These are phyloP conservation scores for Fusarium sp. DNA, from an alignment of 2,329 filamentous ascomycete species.

Conservation along the genomic window DNA sequence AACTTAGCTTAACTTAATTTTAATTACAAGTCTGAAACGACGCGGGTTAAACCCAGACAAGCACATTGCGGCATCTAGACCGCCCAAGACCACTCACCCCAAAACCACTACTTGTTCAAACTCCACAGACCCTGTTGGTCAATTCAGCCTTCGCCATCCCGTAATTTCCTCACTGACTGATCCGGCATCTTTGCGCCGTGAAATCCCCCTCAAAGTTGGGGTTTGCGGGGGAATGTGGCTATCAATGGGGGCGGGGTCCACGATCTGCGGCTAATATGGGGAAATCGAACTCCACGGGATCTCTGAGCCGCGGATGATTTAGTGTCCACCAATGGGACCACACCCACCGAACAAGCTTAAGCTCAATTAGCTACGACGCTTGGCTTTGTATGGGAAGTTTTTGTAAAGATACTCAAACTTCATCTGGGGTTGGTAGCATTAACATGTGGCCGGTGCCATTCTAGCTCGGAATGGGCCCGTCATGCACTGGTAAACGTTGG, in stretches of 20 bases:
- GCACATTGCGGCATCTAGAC: constrained; percentile 7
- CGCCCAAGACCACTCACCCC: neutral
- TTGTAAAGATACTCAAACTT: neutral
- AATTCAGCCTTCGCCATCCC: neutral
- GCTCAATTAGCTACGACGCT: neutral
- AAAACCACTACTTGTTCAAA: neutral
- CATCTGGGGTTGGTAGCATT: constrained; percentile 1
- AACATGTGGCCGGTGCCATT: neutral
- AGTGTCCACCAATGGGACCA: constrained; percentile 10
- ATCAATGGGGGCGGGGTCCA: constrained; percentile 39
- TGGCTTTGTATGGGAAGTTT: neutral
- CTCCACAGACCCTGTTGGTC: neutral
- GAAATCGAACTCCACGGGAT: constrained; percentile 41
- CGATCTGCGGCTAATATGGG: constrained; percentile 38
- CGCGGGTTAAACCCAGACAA: neutral
- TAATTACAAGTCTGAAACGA: neutral
- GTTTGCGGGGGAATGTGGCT: constrained; percentile 29
- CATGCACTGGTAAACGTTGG: neutral
- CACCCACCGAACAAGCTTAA: constrained; percentile 22
- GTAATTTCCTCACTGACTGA: neutral
- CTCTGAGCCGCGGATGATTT: constrained; percentile 32
- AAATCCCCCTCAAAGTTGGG: constrained; percentile 14
- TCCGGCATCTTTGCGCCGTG: constrained; percentile 14
- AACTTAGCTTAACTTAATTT: no score
- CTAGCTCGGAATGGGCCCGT: neutral